phyloP scores from a whole-genome alignment of 768 basidiomycete species.

The Lepiota subincarnata region DNA sequence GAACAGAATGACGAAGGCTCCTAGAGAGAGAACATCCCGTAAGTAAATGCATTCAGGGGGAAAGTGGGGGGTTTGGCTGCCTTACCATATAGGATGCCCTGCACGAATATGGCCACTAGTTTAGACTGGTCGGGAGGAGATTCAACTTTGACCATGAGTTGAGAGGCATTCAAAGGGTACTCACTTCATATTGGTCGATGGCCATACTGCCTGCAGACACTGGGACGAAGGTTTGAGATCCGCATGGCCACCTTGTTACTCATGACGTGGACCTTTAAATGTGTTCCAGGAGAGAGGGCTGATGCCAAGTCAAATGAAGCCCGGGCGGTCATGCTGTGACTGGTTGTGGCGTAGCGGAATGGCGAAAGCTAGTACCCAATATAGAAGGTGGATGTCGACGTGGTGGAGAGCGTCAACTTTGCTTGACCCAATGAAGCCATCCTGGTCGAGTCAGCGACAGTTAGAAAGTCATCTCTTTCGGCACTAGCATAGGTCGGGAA shows the following conservation, averaged over 20 bases:
- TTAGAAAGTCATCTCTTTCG: no score
- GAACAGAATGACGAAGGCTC: conserved; percentile 24
- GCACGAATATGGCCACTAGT: conserved; percentile 22
- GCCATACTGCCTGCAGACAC: neutral
- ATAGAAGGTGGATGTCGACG: no score
- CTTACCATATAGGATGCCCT: conserved; percentile 24
- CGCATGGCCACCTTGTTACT: neutral
- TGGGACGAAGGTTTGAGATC: neutral
- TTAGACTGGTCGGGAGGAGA: conserved; percentile 15
- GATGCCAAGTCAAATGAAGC: neutral
- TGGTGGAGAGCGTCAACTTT: no score
- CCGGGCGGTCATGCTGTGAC: no score
- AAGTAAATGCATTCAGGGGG: neutral
- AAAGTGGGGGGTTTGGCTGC: neutral
- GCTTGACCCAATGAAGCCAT: no score
- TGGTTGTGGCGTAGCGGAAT: no score
- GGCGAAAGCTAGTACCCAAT: no score
- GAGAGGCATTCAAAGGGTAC: neutral
- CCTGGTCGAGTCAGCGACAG: no score
- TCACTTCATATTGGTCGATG: neutral
- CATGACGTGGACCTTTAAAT: neutral
- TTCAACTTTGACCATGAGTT: conserved; percentile 7
- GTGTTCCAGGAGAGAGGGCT: neutral
- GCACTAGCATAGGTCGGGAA: no score
- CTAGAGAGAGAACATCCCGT: conserved; percentile 7